phyloP scores from a whole-genome alignment of 441 rosid genomes.

The Aleurites moluccanus region DNA sequence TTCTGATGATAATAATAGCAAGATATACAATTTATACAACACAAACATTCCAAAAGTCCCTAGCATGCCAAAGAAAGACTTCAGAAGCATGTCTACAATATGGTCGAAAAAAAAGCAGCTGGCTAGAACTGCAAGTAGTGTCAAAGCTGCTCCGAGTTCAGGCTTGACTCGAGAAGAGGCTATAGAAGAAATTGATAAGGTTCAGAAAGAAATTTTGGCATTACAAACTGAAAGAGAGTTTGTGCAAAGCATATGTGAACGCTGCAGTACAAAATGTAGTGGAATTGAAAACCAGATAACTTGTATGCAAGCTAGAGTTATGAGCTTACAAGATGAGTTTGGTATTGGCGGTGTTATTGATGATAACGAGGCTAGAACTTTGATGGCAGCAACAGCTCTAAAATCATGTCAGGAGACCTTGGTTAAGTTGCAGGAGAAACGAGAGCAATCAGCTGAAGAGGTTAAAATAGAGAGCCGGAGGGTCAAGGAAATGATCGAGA shows the following conservation, averaged over 20 bases:
- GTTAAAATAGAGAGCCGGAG: slow-evolving; percentile 46
- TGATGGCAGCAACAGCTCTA: slow-evolving; percentile 72
- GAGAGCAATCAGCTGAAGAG: slow-evolving; percentile 51
- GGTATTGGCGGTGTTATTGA: slow-evolving; percentile 53
- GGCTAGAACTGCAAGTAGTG: slow-evolving; percentile 26
- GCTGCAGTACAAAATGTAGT: slow-evolving; percentile 48
- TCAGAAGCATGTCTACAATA: slow-evolving; percentile 37
- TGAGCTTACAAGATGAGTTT: slow-evolving; percentile 73
- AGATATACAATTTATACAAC: background rate
- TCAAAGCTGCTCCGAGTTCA: slow-evolving; percentile 40
- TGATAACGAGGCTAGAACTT: slow-evolving; percentile 66
- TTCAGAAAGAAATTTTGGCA: slow-evolving; percentile 65
- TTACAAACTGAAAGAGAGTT: slow-evolving; percentile 78
- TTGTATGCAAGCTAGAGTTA: slow-evolving; percentile 55
- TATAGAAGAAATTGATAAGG: slow-evolving; percentile 53
- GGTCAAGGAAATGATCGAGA: slow-evolving; percentile 47
- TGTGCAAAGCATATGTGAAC: slow-evolving; percentile 52
- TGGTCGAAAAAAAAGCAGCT: slow-evolving; percentile 40
- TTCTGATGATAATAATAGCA: slow-evolving; percentile 15
- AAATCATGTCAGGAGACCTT: slow-evolving; percentile 64
- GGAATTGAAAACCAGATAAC: slow-evolving; percentile 54
- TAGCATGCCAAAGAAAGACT: slow-evolving; percentile 45
- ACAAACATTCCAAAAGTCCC: slow-evolving; percentile 42
- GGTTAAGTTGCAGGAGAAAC: slow-evolving; percentile 56
- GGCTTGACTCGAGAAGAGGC: slow-evolving; percentile 61